Percentiles rank a stretch among this genome's conserved stretches.
Evolutionary conservation across 768 basidiomycete species (phyloP).

Genomic region (Xanthoconium purpureum): DNA sequence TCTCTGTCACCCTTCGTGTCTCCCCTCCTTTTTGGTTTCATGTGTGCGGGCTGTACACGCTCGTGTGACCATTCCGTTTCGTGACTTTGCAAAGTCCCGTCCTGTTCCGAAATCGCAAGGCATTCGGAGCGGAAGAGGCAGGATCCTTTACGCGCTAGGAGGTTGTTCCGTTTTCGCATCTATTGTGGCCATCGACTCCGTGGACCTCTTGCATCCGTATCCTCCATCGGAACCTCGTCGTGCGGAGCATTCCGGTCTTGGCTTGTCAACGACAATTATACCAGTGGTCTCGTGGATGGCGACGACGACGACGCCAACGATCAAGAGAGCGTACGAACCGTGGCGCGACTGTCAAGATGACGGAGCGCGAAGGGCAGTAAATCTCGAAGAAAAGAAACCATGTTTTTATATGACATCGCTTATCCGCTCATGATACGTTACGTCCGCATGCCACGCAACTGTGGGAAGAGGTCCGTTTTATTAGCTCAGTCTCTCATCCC

Average conservation of each 20-base stretch:
- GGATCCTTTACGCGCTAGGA: background rate
- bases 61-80: background rate
- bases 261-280: background rate
- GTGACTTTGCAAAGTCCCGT: background rate
- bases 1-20: background rate
- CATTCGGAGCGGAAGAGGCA: background rate
- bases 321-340: background rate
- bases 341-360: background rate
- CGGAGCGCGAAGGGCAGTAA: background rate
- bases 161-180: background rate
- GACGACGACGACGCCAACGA: background rate
- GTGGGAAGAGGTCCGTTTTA: slow-evolving; percentile 9
- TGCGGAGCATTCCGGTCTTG: background rate
- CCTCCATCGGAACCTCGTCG: background rate
- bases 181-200: background rate
- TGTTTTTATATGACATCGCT: slow-evolving; percentile 9
- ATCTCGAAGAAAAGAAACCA: background rate
- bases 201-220: background rate
- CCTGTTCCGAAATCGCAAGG: slow-evolving; percentile 3
- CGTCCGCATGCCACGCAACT: background rate
- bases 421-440: background rate
- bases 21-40: background rate
- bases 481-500: background rate
- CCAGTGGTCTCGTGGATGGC: background rate
- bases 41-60: background rate